Evolutionary conservation across 83 land plant species (phyloP).

Genomic region (Larix sibirica): DNA sequence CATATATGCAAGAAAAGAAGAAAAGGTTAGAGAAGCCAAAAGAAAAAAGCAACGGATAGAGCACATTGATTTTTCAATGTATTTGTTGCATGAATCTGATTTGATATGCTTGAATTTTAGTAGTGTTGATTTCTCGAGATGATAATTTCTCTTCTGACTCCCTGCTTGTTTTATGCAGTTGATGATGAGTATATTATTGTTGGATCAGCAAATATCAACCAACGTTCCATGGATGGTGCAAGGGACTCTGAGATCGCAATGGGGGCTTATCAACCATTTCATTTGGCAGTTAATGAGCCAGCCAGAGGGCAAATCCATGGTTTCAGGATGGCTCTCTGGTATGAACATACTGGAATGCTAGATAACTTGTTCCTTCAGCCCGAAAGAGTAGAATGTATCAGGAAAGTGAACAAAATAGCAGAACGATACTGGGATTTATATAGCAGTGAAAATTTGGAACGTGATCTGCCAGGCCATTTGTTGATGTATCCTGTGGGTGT

Average conservation of each 20-base stretch:
- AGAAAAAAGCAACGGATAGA: no score
- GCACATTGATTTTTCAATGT: background rate
- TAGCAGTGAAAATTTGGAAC: conserved; percentile 32
- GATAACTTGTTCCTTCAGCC: conserved; percentile 57
- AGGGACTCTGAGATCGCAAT: conserved; percentile 75
- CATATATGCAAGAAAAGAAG: no score
- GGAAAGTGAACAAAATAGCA: conserved; percentile 58
- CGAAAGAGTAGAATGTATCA: conserved; percentile 60
- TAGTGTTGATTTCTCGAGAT: background rate
- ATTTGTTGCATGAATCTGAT: background rate
- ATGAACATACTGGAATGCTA: conserved; percentile 64
- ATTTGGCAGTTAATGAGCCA: conserved; percentile 31
- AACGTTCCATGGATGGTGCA: conserved; percentile 72
- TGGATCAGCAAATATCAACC: conserved; percentile 68
- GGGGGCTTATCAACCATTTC: conserved; percentile 67
- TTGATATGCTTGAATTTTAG: background rate
- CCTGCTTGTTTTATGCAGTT: conserved; percentile 21
- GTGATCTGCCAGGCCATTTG: conserved; percentile 76
- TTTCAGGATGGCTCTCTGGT: conserved; percentile 66
- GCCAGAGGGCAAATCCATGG: conserved; percentile 62
- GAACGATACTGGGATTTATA: conserved; percentile 68
- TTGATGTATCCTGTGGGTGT: conserved; percentile 66
- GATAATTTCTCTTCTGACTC: background rate
- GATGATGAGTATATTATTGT: conserved; percentile 71
- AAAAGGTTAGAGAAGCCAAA: no score